phyloP scores from a whole-genome alignment of 139 green algal species.

The Pseudopediastrum boryanum region DNA sequence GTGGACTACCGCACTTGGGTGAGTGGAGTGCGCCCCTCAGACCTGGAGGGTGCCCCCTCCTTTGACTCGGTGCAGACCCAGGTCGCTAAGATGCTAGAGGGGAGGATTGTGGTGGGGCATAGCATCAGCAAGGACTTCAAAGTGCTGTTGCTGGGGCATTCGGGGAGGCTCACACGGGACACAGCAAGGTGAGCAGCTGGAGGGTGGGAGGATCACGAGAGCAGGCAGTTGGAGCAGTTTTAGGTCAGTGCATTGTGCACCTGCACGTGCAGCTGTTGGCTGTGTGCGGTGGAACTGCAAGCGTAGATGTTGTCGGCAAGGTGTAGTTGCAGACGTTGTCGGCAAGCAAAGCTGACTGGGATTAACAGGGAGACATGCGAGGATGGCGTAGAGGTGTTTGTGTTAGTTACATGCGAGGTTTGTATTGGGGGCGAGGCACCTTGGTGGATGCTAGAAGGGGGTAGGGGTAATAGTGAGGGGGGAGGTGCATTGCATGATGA shows the following conservation, averaged over 20 bases:
- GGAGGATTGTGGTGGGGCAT: slow-evolving; percentile 87
- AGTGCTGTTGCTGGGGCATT: slow-evolving; percentile 83
- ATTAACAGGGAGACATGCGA: neutral
- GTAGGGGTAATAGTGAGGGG: too few relatives aligned
- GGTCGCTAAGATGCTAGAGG: slow-evolving; percentile 61
- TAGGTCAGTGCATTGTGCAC: neutral
- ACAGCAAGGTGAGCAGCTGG: slow-evolving; percentile 50
- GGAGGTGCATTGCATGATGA: too few relatives aligned
- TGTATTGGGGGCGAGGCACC: neutral
- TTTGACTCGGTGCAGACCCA: slow-evolving; percentile 57
- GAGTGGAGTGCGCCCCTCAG: slow-evolving; percentile 54
- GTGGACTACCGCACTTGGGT: slow-evolving; percentile 43
- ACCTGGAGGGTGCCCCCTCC: slow-evolving; percentile 56
- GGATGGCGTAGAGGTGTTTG: neutral
- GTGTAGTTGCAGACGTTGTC: neutral
- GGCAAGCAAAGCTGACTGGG: neutral
- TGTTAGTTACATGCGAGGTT: neutral
- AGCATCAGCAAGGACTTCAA: slow-evolving; percentile 86
- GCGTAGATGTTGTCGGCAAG: neutral
- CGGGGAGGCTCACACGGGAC: slow-evolving; percentile 75
- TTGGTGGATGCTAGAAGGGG: too few relatives aligned
- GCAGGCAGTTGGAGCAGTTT: neutral
- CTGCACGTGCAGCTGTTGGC: neutral
- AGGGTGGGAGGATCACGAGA: neutral
- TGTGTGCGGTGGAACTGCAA: neutral